These are phyloP conservation scores for Mycosphaerella sp. DNA, from an alignment of 2,329 filamentous ascomycete genomes.

Conservation along the genomic window DNA sequence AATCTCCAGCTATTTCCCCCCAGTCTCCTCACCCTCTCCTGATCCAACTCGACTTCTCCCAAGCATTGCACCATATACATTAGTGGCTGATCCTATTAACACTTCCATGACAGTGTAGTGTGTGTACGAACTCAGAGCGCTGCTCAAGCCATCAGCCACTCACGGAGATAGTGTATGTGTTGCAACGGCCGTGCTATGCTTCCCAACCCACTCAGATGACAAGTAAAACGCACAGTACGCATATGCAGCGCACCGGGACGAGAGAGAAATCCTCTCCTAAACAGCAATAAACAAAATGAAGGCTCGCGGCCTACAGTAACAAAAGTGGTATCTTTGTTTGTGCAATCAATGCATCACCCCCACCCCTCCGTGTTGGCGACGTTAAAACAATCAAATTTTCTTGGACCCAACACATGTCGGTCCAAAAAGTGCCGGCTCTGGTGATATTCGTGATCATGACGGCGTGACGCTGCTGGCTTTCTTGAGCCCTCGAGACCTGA, in stretches of 20 bases:
- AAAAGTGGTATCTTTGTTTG: constrained; percentile 4
- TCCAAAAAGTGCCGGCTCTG: background rate
- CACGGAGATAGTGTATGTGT: background rate
- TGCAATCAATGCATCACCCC: background rate
- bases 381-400: no score
- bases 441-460: background rate
- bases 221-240: background rate
- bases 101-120: background rate
- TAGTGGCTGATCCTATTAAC: constrained; percentile 13
- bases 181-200: background rate
- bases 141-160: background rate
- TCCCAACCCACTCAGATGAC: background rate
- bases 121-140: background rate
- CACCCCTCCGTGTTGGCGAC: background rate
- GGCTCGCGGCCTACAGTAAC: background rate
- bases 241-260: background rate
- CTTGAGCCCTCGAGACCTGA: background rate
- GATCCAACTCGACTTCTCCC: background rate
- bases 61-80: constrained; percentile 9
- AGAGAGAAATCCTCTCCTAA: background rate
- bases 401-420: background rate
- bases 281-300: constrained; percentile 5
- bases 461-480: background rate
- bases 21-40: background rate
- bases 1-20: background rate